phyloP scores from a whole-genome alignment of 257 asterid genomes.

The Ilex aquifolium region DNA sequence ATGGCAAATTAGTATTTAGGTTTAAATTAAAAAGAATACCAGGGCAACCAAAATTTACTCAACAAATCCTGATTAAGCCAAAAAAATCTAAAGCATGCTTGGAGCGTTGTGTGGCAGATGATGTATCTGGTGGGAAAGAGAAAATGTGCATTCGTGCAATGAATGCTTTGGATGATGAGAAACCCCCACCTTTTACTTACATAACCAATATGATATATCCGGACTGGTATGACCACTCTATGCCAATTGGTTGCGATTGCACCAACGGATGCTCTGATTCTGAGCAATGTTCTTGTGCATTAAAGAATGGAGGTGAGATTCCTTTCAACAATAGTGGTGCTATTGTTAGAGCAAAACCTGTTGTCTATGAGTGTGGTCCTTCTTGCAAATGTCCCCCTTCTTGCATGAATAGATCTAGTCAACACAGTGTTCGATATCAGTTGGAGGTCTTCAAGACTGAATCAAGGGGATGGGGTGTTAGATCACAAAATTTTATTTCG shows the following conservation, averaged over 20 bases:
- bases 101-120: slow-evolving; percentile 20
- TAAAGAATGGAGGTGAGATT: slow-evolving; percentile 44
- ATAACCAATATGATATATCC: slow-evolving; percentile 23
- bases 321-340: slow-evolving; percentile 41
- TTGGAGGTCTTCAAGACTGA: slow-evolving; percentile 42
- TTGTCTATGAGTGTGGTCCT: slow-evolving; percentile 50
- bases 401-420: slow-evolving; percentile 48
- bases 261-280: slow-evolving; percentile 33
- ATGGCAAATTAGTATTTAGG: slow-evolving; percentile 26
- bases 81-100: not conserved
- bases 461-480: slow-evolving; percentile 47
- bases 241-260: slow-evolving; percentile 34
- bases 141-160: slow-evolving; percentile 22
- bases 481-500: slow-evolving; percentile 29
- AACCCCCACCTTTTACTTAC: slow-evolving; percentile 36
- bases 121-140: slow-evolving; percentile 43
- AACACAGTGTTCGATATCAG: slow-evolving; percentile 26
- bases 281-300: slow-evolving; percentile 24
- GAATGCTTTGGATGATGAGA: slow-evolving; percentile 31
- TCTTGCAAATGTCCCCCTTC: slow-evolving; percentile 48
- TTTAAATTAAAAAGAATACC: slow-evolving; percentile 36
- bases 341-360: slow-evolving; percentile 10
- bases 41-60: slow-evolving; percentile 20
- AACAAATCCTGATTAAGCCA: not conserved
- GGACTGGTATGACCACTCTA: slow-evolving; percentile 13